Evolutionary conservation across 2,329 filamentous ascomycete species (phyloP), one percentile per base, ranked within the genome.

Genomic region (Teratosphaeria pseudoeucalypti): DNA sequence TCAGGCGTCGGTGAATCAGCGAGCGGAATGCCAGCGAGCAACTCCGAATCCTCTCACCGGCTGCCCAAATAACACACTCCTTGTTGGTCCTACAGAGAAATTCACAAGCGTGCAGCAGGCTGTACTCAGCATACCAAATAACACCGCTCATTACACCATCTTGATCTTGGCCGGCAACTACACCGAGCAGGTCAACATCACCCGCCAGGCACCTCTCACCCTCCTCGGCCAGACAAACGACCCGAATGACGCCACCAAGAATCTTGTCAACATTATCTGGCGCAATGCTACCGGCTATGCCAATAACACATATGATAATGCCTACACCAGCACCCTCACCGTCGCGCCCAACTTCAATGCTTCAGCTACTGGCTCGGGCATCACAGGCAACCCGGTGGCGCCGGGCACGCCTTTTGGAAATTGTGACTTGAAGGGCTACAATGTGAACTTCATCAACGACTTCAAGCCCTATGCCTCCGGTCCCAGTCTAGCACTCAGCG

Each of bases 171-270:
- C 83, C 0, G 85, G 85, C 0, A 78, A 77, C 61, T 87, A 87
- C 66, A 81, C 75, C 1, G 85, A 87, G 66, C 83, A 86, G 71
- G 72, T 88, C 61, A 88, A 88, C 63, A 76, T 87, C 61, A 87
- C 85, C 3, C 82, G 85, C 0, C 71, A 75, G 1, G 84, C 81
- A 0, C 83, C 85, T 0, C 73, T 87, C 6, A 85, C 82, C 32
- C 75, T 87, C 6, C 76, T 87, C 0, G 85, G 84, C n/a, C 77
- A 82, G 62, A 83, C 80, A 1, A 65, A 71, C n/a, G 65, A 70
- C 2, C 78, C 80, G 3, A 76, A 77, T 14, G 74, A 79, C 58
- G 74, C 79, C 7, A 71, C 72, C 47, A 70, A 73, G 54, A 81
- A 83, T 63, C 70, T 68, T 0, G 84, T 86, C 19, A 83, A 81